Evolutionary conservation across 106 monocot genomes (phyloP).

Genomic region (Alisma plantagoaquatica): DNA sequence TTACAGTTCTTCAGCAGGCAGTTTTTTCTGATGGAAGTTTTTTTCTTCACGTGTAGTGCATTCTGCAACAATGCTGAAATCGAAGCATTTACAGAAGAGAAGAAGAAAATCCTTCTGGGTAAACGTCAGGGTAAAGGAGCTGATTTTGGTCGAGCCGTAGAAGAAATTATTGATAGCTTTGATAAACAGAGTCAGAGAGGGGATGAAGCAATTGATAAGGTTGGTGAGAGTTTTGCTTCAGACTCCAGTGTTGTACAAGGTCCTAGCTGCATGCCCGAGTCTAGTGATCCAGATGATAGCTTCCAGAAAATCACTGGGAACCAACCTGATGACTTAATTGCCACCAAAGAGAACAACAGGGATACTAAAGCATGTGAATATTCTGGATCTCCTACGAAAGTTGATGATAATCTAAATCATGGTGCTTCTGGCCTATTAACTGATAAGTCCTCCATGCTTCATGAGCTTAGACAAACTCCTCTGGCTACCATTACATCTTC

Average conservation of each 20-base stretch:
- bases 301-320: too few species aligned
- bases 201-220: conserved; percentile 13
- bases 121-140: conserved; percentile 90
- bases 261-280: conserved; percentile 10
- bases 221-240: conserved; percentile 8
- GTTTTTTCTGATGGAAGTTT: too few species aligned
- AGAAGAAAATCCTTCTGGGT: conserved; percentile 60
- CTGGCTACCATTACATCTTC: conserved; percentile 26
- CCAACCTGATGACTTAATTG: conserved; percentile 7
- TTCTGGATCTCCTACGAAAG: conserved; percentile 9
- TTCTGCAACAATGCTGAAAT: conserved; percentile 97
- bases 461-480: conserved; percentile 44
- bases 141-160: conserved; percentile 96
- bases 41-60: conserved; percentile 75
- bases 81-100: conserved; percentile 98
- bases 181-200: conserved; percentile 45
- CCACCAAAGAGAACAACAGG: conserved; percentile 8
- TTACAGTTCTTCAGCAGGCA: too few species aligned
- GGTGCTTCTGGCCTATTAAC: conserved; percentile 15
- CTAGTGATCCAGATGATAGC: not conserved
- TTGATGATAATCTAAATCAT: conserved; percentile 15
- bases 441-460: conserved; percentile 43
- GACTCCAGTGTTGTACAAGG: conserved; percentile 15
- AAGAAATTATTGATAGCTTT: conserved; percentile 77
- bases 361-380: not conserved